Base-by-base conservation (phyloP, 179 eudicot genomes). In the Silene coronaria region DNA sequence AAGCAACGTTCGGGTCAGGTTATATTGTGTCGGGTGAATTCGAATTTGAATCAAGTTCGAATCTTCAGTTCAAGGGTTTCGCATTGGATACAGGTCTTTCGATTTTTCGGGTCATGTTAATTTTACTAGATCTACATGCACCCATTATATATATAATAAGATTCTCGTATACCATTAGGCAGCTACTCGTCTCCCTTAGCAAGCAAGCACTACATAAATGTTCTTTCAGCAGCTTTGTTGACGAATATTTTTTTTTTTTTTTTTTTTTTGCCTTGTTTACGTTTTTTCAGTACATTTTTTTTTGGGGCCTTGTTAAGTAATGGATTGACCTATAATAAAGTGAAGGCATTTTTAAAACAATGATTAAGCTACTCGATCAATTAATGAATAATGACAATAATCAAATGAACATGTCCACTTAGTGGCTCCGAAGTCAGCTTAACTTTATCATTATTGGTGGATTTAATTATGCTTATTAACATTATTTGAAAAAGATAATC, bases 381-480 rank as follows among this genome's bases (percentile, higher is more conserved):
- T n/a, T n/a, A n/a, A n/a, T n/a, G n/a, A n/a, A n/a, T 71, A 17
- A 9, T 76, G 59, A 5, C 13, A 53, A 38, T 42, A 51, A 66
- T 59, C 45, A 73, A 61, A 68, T 3, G 22, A 74, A 12, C n/a
- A 67, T 17, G 5, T 64, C 45, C 60, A 64, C 57, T 45, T 17
- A 4, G 30, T 13, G 67, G 59, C 63, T 45, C 63, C 27, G 70
- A 75, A 75, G 79, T 79, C 75, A 79, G 61, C 36, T 42, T 48
- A 46, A 24, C 72, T 65, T 75, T 72, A 71, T 28, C 71, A 67
- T 76, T 36, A 71, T 76, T 76, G 42, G 60, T 65, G 65, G 76
- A 34, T 71, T 80, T 76, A 66, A 42, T 42, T 42, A 28, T 59
- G 48, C 42, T 32, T 73, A 72, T 72, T 65, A 24, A 59, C 55